phyloP scores from a whole-genome alignment of 1,139 yeast species.

The Debaryomyces fabryi region DNA sequence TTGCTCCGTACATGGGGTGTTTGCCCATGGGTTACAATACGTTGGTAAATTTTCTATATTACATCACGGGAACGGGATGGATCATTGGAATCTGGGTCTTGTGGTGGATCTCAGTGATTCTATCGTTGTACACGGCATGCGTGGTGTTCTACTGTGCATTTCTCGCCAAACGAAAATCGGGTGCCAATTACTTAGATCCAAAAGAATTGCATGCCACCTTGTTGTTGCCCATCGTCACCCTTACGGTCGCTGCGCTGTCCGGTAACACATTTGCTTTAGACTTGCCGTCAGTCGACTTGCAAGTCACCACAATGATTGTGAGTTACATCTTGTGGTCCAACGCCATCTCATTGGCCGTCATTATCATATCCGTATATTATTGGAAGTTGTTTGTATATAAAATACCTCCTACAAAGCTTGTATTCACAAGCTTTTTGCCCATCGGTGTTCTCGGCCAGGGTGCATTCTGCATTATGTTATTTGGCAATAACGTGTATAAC shows the following conservation, averaged over 20 bases:
- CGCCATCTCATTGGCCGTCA: constrained; percentile 63
- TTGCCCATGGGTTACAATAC: constrained; percentile 78
- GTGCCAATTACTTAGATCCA: constrained; percentile 24
- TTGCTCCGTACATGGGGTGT: constrained; percentile 72
- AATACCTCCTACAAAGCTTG: constrained; percentile 50
- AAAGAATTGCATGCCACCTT: constrained; percentile 45
- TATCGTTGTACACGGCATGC: constrained; percentile 62
- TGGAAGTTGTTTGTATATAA: constrained; percentile 61
- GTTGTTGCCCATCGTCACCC: constrained; percentile 72
- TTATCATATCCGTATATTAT: constrained; percentile 58
- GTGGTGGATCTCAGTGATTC: constrained; percentile 67
- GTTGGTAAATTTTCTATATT: constrained; percentile 55
- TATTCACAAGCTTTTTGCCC: constrained; percentile 32
- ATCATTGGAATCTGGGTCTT: constrained; percentile 53
- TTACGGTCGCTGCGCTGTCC: constrained; percentile 71
- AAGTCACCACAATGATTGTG: constrained; percentile 55
- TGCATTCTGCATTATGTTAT: constrained; percentile 62
- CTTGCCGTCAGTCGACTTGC: constrained; percentile 43
- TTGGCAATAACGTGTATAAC: constrained; percentile 46
- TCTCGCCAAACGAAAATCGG: constrained; percentile 29
- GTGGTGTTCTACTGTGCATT: constrained; percentile 50
- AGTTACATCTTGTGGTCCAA: constrained; percentile 66
- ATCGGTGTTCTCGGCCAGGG: constrained; percentile 72
- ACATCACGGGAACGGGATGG: constrained; percentile 33
- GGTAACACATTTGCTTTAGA: constrained; percentile 56